These are phyloP conservation scores for Capsicum baccatum DNA, from an alignment of 257 asterid species.

Conservation along the genomic window DNA sequence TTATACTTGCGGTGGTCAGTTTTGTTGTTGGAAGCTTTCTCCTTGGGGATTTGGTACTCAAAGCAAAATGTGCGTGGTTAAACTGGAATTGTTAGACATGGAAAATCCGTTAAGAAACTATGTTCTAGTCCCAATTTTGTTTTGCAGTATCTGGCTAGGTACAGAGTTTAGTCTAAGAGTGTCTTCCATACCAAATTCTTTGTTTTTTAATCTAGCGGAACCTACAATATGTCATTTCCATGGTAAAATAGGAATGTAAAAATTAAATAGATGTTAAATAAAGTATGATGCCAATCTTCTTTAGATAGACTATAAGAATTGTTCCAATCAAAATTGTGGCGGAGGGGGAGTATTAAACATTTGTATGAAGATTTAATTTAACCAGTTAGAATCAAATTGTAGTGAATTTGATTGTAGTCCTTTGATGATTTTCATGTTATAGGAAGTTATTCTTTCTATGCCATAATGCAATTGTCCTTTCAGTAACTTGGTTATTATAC, in stretches of 20 bases:
- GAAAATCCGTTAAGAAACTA: not conserved
- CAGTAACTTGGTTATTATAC: not conserved
- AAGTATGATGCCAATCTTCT: not conserved
- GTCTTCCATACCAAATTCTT: not conserved
- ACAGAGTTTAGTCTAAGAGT: not conserved
- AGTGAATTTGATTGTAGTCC: not conserved
- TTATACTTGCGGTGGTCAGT: not conserved
- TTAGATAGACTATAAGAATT: not conserved
- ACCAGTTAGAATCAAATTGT: not conserved
- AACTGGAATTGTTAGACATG: constrained; percentile 8
- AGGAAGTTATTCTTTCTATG: constrained; percentile 6
- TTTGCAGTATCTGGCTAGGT: not conserved
- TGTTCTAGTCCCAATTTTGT: constrained; percentile 3
- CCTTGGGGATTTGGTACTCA: not conserved
- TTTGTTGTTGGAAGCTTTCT: not conserved
- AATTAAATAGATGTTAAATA: not conserved
- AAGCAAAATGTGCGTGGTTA: not conserved
- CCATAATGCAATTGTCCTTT: not conserved
- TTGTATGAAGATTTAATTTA: not conserved
- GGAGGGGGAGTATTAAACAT: not conserved
- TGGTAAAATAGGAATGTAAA: constrained; percentile 15
- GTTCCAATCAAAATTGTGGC: not conserved
- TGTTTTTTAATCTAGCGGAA: constrained; percentile 5
- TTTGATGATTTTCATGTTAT: not conserved
- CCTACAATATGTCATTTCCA: not conserved